phyloP scores from a whole-genome alignment of 805 yeast genomes.

The Kuraishia cidri region DNA sequence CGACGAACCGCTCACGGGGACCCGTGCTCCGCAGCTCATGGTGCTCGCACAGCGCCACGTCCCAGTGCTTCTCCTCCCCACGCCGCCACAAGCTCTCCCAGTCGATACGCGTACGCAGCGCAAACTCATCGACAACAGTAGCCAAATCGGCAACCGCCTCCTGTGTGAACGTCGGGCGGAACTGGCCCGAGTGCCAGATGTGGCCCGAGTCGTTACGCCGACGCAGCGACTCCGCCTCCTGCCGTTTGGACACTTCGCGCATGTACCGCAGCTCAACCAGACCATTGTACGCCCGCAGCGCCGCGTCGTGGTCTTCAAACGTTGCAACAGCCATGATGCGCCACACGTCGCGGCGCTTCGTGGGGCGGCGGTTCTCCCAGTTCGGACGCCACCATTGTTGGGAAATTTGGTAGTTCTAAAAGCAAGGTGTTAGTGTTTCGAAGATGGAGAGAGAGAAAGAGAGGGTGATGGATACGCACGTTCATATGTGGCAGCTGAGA shows the following conservation, averaged over 20 bases:
- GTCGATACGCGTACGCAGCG: slow-evolving; percentile 37
- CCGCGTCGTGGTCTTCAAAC: slow-evolving; percentile 48
- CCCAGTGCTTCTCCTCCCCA: slow-evolving; percentile 77
- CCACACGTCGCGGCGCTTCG: slow-evolving; percentile 82
- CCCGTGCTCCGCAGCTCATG: slow-evolving; percentile 41
- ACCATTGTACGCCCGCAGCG: slow-evolving; percentile 67
- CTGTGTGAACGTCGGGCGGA: slow-evolving; percentile 82
- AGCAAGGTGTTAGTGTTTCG: no score
- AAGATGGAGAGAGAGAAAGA: not conserved
- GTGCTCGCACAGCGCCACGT: slow-evolving; percentile 47
- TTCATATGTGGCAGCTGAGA: slow-evolving; percentile 71
- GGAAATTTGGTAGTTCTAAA: slow-evolving; percentile 40
- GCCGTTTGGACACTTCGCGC: slow-evolving; percentile 53
- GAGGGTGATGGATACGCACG: slow-evolving; percentile 12
- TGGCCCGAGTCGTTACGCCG: slow-evolving; percentile 69
- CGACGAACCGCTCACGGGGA: slow-evolving; percentile 59
- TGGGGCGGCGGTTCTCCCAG: slow-evolving; percentile 82
- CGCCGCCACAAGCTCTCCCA: slow-evolving; percentile 90
- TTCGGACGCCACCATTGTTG: slow-evolving; percentile 74
- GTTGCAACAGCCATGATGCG: slow-evolving; percentile 80
- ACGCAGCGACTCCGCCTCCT: slow-evolving; percentile 60
- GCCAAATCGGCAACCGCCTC: slow-evolving; percentile 85
- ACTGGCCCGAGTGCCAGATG: slow-evolving; percentile 82
- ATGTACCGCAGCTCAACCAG: slow-evolving; percentile 64
- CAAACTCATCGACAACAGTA: slow-evolving; percentile 57